These are phyloP conservation scores for Kodamaea sp. DNA, from an alignment of 1,139 yeast species.

Conservation along the genomic window DNA sequence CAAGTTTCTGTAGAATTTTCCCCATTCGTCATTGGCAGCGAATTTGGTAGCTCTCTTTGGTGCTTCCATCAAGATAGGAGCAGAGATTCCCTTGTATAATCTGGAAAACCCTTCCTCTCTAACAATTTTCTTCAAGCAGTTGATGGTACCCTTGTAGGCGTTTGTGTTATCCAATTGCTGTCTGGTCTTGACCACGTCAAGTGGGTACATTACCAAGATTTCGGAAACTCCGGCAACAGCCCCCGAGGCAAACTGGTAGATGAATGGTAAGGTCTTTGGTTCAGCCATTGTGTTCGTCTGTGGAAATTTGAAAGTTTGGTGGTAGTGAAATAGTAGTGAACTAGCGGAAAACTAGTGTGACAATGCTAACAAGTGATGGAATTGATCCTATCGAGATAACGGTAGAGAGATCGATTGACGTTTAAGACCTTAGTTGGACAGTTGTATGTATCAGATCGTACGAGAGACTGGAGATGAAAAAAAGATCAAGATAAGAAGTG, in stretches of 20 bases:
- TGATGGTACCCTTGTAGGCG: constrained; percentile 79
- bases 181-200: constrained; percentile 97
- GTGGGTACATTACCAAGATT: constrained; percentile 95
- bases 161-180: constrained; percentile 80
- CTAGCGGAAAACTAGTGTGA: background rate
- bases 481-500: too few species aligned
- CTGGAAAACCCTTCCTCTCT: constrained; percentile 82
- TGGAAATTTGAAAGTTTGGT: constrained; percentile 10
- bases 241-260: constrained; percentile 90
- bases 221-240: constrained; percentile 98
- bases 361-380: too few species aligned
- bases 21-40: constrained; percentile 98
- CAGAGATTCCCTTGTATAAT: constrained; percentile 88
- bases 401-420: background rate
- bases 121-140: constrained; percentile 80
- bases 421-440: too few species aligned
- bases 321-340: background rate
- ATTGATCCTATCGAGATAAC: background rate
- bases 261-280: constrained; percentile 64
- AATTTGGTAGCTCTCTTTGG: constrained; percentile 98
- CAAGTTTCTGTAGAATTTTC: constrained; percentile 70
- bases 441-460: too few species aligned
- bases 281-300: constrained; percentile 30
- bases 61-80: constrained; percentile 99
- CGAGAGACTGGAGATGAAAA: too few species aligned